Base-by-base conservation (phyloP, 805 yeast genomes). In the Saturnispora bothae region DNA sequence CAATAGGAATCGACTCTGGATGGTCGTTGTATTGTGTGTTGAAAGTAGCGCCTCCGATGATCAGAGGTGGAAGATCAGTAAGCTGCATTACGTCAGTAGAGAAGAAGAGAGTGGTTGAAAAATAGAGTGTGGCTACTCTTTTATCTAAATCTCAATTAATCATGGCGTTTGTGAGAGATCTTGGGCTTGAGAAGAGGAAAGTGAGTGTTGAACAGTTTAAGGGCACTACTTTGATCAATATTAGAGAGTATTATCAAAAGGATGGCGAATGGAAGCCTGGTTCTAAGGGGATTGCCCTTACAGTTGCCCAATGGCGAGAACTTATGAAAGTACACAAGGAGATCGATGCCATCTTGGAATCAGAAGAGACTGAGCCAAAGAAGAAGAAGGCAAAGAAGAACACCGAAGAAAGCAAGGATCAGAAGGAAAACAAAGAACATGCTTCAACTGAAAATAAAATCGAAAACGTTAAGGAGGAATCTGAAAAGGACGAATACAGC, bases 21-120 rank as follows among this genome's bases (percentile, higher is more conserved):
- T 82, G 70, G 9, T 66, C 73, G 43, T 80, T 73, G 64, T 84
- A 88, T 53, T 81, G 94, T 17, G 73, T 66, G 59, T 84, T 86
- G 66, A 86, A 78, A 4, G 82, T 82, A 0, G 95, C 95, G 2
- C 95, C 96, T 0, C 97, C 97, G 3, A 86, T 62, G 13, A 86
- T 64, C 35, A 88, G 57, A 0, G 78, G 76, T 1, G 82, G 76
- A 2, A 67, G 53, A 20, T 54, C 64, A 2, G 46, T 34, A 5
- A 65, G 22, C 7, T 19, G 14, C 40, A 31, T 37, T 14, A 7
- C 10, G 25, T 7, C 25, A 22, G 10, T 22, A 22, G 25, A 22
- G 25, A 22, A 10, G 14, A 20, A 4, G 34, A 31, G n/a, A 13
- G n/a, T 12, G 12, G 20, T n/a, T 31, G 16, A 31, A 21, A 23